Evolutionary conservation across 768 basidiomycete genomes (phyloP).

Genomic region (Serendipita sp.): DNA sequence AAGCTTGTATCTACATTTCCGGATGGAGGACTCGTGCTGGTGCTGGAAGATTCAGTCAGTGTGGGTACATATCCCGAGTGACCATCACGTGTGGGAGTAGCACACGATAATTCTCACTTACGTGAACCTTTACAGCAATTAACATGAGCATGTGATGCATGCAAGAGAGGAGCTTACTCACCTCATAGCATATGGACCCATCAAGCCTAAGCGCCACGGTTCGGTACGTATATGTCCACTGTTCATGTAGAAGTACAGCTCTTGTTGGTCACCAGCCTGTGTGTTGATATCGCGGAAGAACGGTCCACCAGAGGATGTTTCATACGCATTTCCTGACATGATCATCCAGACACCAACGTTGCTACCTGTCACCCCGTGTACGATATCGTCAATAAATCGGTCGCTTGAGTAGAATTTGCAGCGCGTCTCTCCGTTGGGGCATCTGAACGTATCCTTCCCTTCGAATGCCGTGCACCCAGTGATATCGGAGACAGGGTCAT

Average conservation of each 20-base stretch:
- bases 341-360: slow-evolving; percentile 30
- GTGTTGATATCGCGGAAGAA: slow-evolving; percentile 37
- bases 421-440: slow-evolving; percentile 27
- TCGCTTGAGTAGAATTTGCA: slow-evolving; percentile 26
- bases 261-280: slow-evolving; percentile 30
- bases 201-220: slow-evolving; percentile 29
- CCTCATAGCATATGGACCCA: slow-evolving; percentile 27
- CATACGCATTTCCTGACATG: slow-evolving; percentile 27
- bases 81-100: no score
- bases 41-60: not conserved
- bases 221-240: slow-evolving; percentile 31
- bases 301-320: slow-evolving; percentile 33
- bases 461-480: slow-evolving; percentile 29
- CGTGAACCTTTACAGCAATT: not conserved
- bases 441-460: slow-evolving; percentile 29
- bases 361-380: slow-evolving; percentile 33
- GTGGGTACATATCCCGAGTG: no score
- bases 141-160: not conserved
- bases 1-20: slow-evolving; percentile 25
- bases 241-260: slow-evolving; percentile 36
- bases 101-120: not conserved
- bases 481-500: slow-evolving; percentile 20
- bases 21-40: slow-evolving; percentile 21
- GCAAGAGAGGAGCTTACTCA: not conserved
- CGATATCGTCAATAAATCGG: slow-evolving; percentile 32